These are phyloP conservation scores for Debaryomyces sp. DNA, from an alignment of 1,139 yeast genomes.

Conservation along the genomic window DNA sequence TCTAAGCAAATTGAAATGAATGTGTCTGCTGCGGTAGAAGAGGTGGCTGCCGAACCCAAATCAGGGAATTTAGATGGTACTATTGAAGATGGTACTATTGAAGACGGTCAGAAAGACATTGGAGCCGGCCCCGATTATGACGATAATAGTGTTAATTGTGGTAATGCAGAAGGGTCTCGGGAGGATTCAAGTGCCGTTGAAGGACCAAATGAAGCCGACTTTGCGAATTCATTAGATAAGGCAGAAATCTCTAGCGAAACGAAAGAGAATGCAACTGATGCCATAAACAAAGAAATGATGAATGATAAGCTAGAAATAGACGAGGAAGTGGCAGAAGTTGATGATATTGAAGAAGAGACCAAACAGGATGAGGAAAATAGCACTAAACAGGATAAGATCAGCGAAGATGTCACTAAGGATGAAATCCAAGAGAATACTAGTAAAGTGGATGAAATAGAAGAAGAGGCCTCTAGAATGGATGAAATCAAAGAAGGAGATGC, in stretches of 20 bases:
- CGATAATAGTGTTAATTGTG: constrained; percentile 24
- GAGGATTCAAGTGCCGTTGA: not conserved
- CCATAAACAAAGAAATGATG: too few species aligned
- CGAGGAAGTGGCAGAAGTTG: not conserved
- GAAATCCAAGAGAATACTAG: not conserved
- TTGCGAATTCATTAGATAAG: not conserved
- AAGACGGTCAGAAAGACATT: constrained; percentile 13
- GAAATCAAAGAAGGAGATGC: not conserved
- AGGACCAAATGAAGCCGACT: not conserved
- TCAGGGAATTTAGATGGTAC: not conserved
- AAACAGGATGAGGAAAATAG: constrained; percentile 1
- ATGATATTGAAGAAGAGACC: constrained; percentile 19
- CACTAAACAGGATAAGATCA: not conserved
- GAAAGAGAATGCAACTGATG: constrained; percentile 15
- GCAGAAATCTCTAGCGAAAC: not conserved
- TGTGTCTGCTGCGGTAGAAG: not conserved
- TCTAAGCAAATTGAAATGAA: not conserved
- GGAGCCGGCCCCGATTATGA: constrained; percentile 30
- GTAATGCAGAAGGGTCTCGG: constrained; percentile 2
- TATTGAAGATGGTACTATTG: not conserved
- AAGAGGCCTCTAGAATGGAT: not conserved
- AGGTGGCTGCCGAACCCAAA: not conserved
- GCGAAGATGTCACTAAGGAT: not conserved
- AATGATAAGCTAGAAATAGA: not conserved
- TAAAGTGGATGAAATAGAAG: not conserved